Percentiles rank a stretch among this genome's conserved stretches.
These are phyloP conservation scores for Pittosporum tobira DNA, from an alignment of 129 eudicot genomes.

Conservation along the genomic window DNA sequence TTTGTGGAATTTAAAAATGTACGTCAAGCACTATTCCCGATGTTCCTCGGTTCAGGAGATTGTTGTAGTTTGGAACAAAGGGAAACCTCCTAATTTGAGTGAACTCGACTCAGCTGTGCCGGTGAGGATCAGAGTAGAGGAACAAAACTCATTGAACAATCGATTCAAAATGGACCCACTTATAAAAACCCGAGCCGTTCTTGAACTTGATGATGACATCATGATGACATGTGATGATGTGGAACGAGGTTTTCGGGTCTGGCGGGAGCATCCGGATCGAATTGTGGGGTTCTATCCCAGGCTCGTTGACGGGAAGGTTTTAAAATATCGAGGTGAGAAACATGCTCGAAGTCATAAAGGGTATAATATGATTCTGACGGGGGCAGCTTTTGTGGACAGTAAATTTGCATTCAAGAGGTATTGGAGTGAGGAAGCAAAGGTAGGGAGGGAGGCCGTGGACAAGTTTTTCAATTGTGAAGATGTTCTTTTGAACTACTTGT, in stretches of 20 bases:
- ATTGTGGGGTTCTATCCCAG: slow-evolving; percentile 90
- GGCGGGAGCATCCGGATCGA: slow-evolving; percentile 73
- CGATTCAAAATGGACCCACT: slow-evolving; percentile 50
- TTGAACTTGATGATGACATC: slow-evolving; percentile 86
- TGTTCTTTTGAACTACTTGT: slow-evolving; percentile 69
- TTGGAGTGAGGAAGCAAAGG: slow-evolving; percentile 60
- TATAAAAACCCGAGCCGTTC: slow-evolving; percentile 62
- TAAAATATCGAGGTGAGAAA: slow-evolving; percentile 63
- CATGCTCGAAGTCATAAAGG: slow-evolving; percentile 65
- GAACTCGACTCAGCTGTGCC: slow-evolving; percentile 71
- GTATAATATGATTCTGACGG: slow-evolving; percentile 77
- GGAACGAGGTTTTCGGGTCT: slow-evolving; percentile 72
- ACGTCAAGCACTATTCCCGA: slow-evolving; percentile 63
- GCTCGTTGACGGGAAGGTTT: slow-evolving; percentile 38
- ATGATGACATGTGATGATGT: slow-evolving; percentile 82
- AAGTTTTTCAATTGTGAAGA: slow-evolving; percentile 79
- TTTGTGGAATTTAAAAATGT: slow-evolving; percentile 77
- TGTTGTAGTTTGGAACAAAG: slow-evolving; percentile 86
- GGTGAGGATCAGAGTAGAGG: slow-evolving; percentile 60
- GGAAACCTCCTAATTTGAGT: slow-evolving; percentile 36
- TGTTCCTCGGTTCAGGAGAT: slow-evolving; percentile 83
- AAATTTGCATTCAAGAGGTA: slow-evolving; percentile 57
- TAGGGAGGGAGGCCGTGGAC: slow-evolving; percentile 60
- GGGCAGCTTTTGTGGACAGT: slow-evolving; percentile 73
- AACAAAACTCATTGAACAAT: slow-evolving; percentile 67